Conservation (phyloP, 805 yeast species). For the Vanderwaltozyma polyspora region DNA sequence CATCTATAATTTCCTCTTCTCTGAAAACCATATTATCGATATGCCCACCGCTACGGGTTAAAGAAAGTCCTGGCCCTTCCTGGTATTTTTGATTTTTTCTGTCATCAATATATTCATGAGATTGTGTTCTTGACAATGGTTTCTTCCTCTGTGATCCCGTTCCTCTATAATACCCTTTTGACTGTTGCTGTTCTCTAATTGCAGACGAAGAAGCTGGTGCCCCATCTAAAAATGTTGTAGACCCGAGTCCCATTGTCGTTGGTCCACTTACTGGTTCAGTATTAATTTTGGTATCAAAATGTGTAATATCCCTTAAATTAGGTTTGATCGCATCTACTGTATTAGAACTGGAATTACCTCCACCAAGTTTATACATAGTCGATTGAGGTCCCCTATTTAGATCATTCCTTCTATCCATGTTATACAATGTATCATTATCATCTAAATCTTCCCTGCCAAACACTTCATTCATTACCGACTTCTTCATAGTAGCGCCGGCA, state of each 20-base stretch:
- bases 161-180: background rate
- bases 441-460: slow-evolving; percentile 51
- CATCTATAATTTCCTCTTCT: no score
- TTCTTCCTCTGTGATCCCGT: background rate
- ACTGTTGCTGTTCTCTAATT: slow-evolving; percentile 14
- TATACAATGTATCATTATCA: slow-evolving; percentile 18
- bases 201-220: slow-evolving; percentile 67
- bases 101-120: no score
- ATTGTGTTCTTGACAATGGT: no score
- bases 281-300: slow-evolving; percentile 25
- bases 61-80: no score
- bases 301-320: background rate
- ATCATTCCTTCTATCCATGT: background rate
- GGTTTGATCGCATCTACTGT: background rate
- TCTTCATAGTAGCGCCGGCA: slow-evolving; percentile 43
- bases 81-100: no score
- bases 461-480: slow-evolving; percentile 55
- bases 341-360: background rate
- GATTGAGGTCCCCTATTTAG: background rate
- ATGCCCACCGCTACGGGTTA: no score
- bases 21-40: no score
- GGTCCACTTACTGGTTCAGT: slow-evolving; percentile 82
- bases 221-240: slow-evolving; percentile 88
- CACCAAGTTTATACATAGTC: background rate
- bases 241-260: slow-evolving; percentile 79